Percentiles rank a stretch among this genome's conserved stretches.
phyloP scores from a whole-genome alignment of 2,329 filamentous ascomycete genomes.

The Xylariaceae sp. region DNA sequence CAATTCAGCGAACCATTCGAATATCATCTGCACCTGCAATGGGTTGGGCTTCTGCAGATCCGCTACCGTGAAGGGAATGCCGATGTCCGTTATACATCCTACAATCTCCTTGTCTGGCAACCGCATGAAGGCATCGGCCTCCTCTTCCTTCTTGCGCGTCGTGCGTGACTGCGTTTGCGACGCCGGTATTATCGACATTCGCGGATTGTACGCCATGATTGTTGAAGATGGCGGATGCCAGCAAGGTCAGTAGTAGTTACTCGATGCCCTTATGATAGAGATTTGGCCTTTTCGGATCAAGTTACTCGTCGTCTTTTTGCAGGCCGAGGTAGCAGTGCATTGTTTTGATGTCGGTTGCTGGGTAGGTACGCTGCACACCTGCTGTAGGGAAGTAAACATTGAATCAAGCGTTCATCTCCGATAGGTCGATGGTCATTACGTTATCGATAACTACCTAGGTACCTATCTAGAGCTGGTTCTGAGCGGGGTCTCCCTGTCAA shows the following conservation, averaged over 20 bases:
- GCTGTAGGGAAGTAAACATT: constrained; percentile 13
- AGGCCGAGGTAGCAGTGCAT: background rate
- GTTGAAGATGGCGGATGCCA: background rate
- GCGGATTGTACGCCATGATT: constrained; percentile 54
- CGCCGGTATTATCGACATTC: constrained; percentile 58
- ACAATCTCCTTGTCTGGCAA: constrained; percentile 76
- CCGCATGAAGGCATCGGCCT: constrained; percentile 57
- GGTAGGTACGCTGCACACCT: background rate
- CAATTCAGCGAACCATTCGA: constrained; percentile 95
- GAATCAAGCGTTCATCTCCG: background rate
- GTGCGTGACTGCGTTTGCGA: constrained; percentile 48
- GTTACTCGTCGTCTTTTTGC: background rate
- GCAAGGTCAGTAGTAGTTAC: background rate
- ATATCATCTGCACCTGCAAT: constrained; percentile 91
- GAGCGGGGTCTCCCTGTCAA: too few relatives aligned
- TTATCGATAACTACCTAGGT: constrained; percentile 11
- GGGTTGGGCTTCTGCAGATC: constrained; percentile 94
- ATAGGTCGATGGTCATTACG: constrained; percentile 5
- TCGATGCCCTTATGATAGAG: background rate
- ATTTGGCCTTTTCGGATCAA: background rate
- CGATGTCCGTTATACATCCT: constrained; percentile 95
- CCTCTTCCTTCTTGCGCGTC: constrained; percentile 54
- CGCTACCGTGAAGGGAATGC: constrained; percentile 78
- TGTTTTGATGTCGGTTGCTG: constrained; percentile 19
- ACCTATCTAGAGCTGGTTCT: too few relatives aligned